phyloP scores from a whole-genome alignment of 805 yeast species.

The Starmerella floricola region DNA sequence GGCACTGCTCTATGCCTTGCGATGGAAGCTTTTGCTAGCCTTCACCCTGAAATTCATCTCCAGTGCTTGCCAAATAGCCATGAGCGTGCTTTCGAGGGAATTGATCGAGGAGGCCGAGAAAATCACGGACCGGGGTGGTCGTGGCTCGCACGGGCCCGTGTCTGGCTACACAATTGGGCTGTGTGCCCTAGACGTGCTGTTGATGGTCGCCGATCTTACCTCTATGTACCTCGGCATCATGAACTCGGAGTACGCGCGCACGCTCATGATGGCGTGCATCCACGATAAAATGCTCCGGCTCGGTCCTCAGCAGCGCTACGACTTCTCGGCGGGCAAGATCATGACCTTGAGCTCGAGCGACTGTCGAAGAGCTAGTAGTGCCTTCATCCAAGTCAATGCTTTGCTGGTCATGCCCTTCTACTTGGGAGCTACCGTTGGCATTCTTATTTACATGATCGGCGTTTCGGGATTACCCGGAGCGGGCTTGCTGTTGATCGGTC shows the following conservation, averaged over 20 bases:
- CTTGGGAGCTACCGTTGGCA: conserved; percentile 41
- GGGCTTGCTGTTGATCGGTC: conserved; percentile 34
- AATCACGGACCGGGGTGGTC: conserved; percentile 7
- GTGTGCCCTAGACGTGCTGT: conserved; percentile 39
- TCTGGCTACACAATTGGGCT: conserved; percentile 67
- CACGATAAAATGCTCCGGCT: conserved; percentile 55
- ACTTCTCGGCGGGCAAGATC: conserved; percentile 55
- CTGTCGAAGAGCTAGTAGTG: conserved; percentile 57
- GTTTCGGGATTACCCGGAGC: conserved; percentile 61
- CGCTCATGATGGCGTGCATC: conserved; percentile 56
- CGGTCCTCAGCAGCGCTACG: conserved; percentile 43
- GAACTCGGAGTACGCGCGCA: conserved; percentile 59
- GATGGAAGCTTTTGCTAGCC: conserved; percentile 9
- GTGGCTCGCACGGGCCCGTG: conserved; percentile 38
- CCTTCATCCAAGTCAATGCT: conserved; percentile 9
- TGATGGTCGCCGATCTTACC: conserved; percentile 43
- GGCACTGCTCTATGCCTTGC: conserved; percentile 19
- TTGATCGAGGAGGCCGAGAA: conserved; percentile 13
- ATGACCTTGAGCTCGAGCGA: conserved; percentile 74
- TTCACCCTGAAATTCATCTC: conserved; percentile 3
- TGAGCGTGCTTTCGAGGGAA: conserved; percentile 15
- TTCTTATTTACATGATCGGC: conserved; percentile 58
- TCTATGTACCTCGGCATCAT: conserved; percentile 48
- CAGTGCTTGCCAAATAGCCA: conserved; percentile 14
- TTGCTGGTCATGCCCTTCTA: conserved; percentile 10